Conservation (phyloP, 805 yeast species). For the Metschnikowia aberdeeniae region DNA sequence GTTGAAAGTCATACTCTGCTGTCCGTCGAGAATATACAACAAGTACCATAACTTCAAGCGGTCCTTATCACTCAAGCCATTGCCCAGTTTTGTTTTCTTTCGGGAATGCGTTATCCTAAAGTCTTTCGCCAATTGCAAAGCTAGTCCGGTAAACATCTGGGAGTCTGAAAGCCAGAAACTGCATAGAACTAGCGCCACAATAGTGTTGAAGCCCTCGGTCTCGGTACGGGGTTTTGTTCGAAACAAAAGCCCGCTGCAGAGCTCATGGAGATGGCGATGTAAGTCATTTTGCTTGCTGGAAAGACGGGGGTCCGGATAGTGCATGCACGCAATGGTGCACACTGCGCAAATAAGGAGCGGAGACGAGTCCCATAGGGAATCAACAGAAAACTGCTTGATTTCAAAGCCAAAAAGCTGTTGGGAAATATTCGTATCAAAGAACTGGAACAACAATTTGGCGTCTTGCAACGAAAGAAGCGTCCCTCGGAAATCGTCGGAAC, state of each 20-base stretch:
- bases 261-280: constrained; percentile 28
- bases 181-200: constrained; percentile 60
- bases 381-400: constrained; percentile 46
- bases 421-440: constrained; percentile 52
- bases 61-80: constrained; percentile 23
- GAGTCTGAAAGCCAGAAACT: constrained; percentile 67
- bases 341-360: constrained; percentile 58
- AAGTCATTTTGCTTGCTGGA: constrained; percentile 27
- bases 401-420: constrained; percentile 67
- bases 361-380: constrained; percentile 49
- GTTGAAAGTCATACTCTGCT: constrained; percentile 58
- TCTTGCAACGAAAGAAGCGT: constrained; percentile 34
- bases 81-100: constrained; percentile 32
- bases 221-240: constrained; percentile 40
- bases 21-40: constrained; percentile 62
- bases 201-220: constrained; percentile 52
- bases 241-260: constrained; percentile 33
- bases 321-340: constrained; percentile 59
- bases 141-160: constrained; percentile 63
- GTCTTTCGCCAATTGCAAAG: constrained; percentile 60
- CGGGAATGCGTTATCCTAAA: constrained; percentile 17
- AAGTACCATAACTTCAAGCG: constrained; percentile 63
- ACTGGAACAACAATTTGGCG: constrained; percentile 47
- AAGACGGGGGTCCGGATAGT: constrained; percentile 42
- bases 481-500: constrained; percentile 27